Evolutionary conservation across 78 protist genomes (phyloP), one percentile per base, ranked within the genome.

Genomic region (Dictyostelium discoideum): DNA sequence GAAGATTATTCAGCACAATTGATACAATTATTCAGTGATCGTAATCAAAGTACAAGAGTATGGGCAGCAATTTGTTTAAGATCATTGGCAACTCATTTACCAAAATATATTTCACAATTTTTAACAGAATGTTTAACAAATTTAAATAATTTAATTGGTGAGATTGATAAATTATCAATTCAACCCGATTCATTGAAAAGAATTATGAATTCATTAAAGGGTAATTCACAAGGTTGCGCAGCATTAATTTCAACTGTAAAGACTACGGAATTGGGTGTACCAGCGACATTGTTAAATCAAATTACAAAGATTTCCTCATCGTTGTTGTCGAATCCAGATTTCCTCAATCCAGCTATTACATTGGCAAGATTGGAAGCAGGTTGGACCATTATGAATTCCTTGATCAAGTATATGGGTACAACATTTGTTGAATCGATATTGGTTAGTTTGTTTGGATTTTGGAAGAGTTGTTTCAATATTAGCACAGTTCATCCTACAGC

Each of bases 321-420:
- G 13, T 29, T 90, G 13, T 48, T 90, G 1, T 24, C 87, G 9
- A 90, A 90, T 72, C 95, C 95, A 6, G 95, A 90, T 69, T 73
- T 82, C 24, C 10, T 90, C 0, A 90, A 90, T 82, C 86, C 95
- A 1, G 82, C 95, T 0, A 26, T 90, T 16, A 90, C 95, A 2
- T 83, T 90, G 37, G 83, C 95, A 16, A 42, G 81, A 37, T 72
- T 90, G 39, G 95, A 90, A n/a, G 85, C 95, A n/a, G 95, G 95
- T n/a, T 90, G 95, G 95, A 60, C 67, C 2, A 82, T 90, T 24
- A 90, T 90, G 95, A 90, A 90, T 37, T 82, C 88, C 20, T 46
- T 90, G 13, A 39, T 90, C 18, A 80, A 72, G 40, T 90, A 42
- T 50, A 90, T 90, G 95, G 83, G 88, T 11, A n/a, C 40, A 3